These are phyloP conservation scores for Aspergillus cavernicola DNA, from an alignment of 495 filamentous ascomycete genomes.

Conservation along the genomic window DNA sequence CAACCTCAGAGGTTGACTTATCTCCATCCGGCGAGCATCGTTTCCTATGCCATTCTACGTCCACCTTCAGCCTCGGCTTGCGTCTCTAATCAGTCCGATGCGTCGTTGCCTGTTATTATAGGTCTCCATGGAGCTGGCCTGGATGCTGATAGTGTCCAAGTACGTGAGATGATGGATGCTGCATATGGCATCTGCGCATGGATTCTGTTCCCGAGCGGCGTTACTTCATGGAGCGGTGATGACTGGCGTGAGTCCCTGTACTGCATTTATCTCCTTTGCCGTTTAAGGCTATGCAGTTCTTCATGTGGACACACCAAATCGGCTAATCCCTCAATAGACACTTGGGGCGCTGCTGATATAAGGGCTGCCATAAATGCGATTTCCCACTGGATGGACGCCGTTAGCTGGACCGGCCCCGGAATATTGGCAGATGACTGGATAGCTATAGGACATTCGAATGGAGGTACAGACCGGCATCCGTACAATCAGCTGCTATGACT, in stretches of 20 bases:
- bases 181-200: conserved; percentile 53
- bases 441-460: conserved; percentile 56
- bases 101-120: conserved; percentile 11
- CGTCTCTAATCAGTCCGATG: not conserved
- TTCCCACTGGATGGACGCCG: conserved; percentile 45
- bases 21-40: conserved; percentile 50
- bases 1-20: conserved; percentile 55
- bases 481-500: conserved; percentile 5
- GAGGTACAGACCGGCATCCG: conserved; percentile 26
- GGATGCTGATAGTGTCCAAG: conserved; percentile 45
- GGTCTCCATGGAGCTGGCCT: conserved; percentile 56
- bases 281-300: not conserved
- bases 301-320: not conserved
- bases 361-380: conserved; percentile 51
- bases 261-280: not conserved
- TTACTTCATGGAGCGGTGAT: conserved; percentile 59
- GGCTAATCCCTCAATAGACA: conserved; percentile 28
- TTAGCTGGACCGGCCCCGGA: conserved; percentile 45
- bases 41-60: conserved; percentile 60
- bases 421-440: conserved; percentile 49
- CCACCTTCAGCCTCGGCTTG: conserved; percentile 29
- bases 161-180: conserved; percentile 44
- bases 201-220: conserved; percentile 56
- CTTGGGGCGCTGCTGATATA: conserved; percentile 55
- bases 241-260: conserved; percentile 55